These are phyloP conservation scores for Colletotrichum ledebouriae DNA, from an alignment of 2,329 filamentous ascomycete genomes.

Conservation along the genomic window DNA sequence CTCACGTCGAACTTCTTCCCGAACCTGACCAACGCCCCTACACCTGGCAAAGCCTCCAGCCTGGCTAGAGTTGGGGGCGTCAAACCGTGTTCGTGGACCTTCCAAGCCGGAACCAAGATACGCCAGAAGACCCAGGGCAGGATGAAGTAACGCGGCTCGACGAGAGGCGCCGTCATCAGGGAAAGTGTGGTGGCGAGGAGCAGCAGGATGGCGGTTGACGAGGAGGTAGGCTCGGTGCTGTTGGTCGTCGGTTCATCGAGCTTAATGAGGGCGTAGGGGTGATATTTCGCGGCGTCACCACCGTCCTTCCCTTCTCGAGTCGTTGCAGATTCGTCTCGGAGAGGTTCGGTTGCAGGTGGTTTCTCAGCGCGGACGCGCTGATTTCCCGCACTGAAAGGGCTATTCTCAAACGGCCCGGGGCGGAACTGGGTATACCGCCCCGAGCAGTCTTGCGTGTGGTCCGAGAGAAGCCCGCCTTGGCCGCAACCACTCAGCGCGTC, in stretches of 20 bases:
- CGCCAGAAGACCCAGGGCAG: slow-evolving; percentile 96
- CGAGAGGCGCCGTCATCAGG: slow-evolving; percentile 88
- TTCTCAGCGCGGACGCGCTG: slow-evolving; percentile 10
- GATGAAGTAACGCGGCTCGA: slow-evolving; percentile 97
- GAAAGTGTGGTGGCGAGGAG: slow-evolving; percentile 81
- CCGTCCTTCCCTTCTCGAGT: neutral
- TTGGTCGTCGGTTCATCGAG: slow-evolving; percentile 47
- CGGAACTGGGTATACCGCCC: slow-evolving; percentile 1
- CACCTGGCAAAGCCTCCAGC: slow-evolving; percentile 22
- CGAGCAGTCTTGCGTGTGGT: slow-evolving; percentile 28
- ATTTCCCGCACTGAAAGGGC: slow-evolving; percentile 47
- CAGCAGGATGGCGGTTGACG: slow-evolving; percentile 68
- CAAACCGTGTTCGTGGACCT: slow-evolving; percentile 29
- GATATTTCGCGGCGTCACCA: slow-evolving; percentile 16
- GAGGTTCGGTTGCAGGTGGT: slow-evolving; percentile 11
- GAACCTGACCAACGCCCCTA: slow-evolving; percentile 32
- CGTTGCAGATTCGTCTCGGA: neutral
- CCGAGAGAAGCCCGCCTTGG: slow-evolving; percentile 18
- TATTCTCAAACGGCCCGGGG: slow-evolving; percentile 46
- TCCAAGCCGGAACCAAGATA: slow-evolving; percentile 76
- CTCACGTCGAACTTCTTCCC: slow-evolving; percentile 58
- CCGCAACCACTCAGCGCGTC: slow-evolving; percentile 67
- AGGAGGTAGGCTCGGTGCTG: slow-evolving; percentile 51
- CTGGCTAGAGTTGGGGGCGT: neutral
- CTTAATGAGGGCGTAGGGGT: slow-evolving; percentile 42